Percentiles rank a stretch among this genome's conserved stretches.
Conservation (phyloP, 371 early-diverging fungal genomes). For the Choanephora cucurbitarum region DNA sequence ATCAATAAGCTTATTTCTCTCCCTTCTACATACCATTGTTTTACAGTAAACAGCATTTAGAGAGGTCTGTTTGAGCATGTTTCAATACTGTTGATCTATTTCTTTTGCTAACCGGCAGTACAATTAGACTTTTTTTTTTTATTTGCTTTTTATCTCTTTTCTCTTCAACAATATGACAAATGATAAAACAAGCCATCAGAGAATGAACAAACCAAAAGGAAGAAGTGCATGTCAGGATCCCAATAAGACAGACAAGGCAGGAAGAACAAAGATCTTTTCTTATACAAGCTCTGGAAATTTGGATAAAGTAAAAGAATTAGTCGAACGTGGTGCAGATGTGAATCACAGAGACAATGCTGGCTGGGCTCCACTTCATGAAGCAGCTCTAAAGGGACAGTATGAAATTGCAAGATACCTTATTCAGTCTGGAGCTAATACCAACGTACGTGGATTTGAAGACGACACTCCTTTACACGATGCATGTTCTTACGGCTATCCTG, state of each 20-base stretch:
- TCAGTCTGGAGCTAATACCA: constrained; percentile 52
- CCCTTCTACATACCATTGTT: too few species aligned
- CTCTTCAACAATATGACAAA: constrained; percentile 9
- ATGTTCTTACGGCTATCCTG: constrained; percentile 64
- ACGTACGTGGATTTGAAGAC: constrained; percentile 59
- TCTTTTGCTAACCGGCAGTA: too few species aligned
- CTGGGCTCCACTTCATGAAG: constrained; percentile 66
- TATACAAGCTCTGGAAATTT: constrained; percentile 46
- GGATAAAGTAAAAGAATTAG: constrained; percentile 43
- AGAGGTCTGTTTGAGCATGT: too few species aligned
- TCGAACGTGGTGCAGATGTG: constrained; percentile 52
- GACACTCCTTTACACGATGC: constrained; percentile 85
- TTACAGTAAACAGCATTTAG: too few species aligned
- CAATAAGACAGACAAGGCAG: constrained; percentile 54
- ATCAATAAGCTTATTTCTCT: too few species aligned
- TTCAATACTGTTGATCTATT: too few species aligned
- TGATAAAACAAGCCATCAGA: constrained; percentile 14
- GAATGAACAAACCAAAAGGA: constrained; percentile 12
- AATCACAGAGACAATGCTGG: constrained; percentile 63
- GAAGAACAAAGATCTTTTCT: constrained; percentile 54
- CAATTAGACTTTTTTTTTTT: too few species aligned
- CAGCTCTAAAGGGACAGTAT: constrained; percentile 59
- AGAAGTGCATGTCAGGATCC: constrained; percentile 38
- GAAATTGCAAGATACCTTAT: constrained; percentile 60
- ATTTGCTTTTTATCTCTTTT: background rate